These are phyloP conservation scores for Rhododendron simsii DNA, from an alignment of 148 eudicot species.

Conservation along the genomic window DNA sequence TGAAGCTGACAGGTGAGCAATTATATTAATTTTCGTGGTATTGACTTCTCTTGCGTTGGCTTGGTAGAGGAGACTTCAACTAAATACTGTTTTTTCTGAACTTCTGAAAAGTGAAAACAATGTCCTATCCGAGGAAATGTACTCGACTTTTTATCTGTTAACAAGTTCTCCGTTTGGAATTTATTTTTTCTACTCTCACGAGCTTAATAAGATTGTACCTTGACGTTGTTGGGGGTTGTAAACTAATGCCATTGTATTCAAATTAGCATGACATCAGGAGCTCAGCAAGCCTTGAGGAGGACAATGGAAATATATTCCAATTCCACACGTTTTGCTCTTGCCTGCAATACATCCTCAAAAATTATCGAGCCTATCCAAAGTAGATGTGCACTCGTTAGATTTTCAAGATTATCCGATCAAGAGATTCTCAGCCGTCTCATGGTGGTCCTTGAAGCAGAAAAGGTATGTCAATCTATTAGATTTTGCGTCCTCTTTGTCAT, in stretches of 20 bases:
- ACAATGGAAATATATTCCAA: constrained; percentile 97
- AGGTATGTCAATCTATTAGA: constrained; percentile 41
- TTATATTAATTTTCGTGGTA: constrained; percentile 1
- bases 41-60: not conserved
- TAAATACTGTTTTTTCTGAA: not conserved
- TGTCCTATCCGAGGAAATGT: not conserved
- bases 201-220: not conserved
- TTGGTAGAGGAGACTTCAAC: not conserved
- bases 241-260: constrained; percentile 1
- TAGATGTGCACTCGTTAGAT: constrained; percentile 97
- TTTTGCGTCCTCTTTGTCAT: not conserved
- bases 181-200: not conserved
- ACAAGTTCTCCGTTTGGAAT: not conserved
- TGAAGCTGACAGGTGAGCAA: constrained; percentile 88
- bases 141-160: not conserved
- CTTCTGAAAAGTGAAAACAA: not conserved
- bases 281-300: constrained; percentile 94
- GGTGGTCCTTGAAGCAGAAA: constrained; percentile 81
- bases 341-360: constrained; percentile 90
- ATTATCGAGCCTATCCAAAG: constrained; percentile 98
- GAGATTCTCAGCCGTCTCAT: constrained; percentile 96
- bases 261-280: constrained; percentile 96
- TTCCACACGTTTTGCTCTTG: constrained; percentile 96
- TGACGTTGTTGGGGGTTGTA: constrained; percentile 6
- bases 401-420: constrained; percentile 88